These are phyloP conservation scores for Trichoderma koningii DNA, from an alignment of 2,329 filamentous ascomycete species.

Conservation along the genomic window DNA sequence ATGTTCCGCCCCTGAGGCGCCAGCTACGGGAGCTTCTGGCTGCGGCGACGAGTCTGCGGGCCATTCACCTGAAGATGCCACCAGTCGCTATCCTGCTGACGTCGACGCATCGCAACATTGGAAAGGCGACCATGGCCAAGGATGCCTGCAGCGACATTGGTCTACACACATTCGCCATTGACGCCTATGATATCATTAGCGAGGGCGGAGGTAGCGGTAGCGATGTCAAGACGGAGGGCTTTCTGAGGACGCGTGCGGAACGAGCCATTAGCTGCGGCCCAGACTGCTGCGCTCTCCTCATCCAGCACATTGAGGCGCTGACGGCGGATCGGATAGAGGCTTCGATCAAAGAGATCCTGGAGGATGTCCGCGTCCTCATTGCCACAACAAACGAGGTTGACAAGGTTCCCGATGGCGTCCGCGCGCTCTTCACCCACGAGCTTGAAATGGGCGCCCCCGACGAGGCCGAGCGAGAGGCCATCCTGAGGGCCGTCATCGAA, in stretches of 20 bases:
- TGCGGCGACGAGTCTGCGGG: slow-evolving; percentile 83
- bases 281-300: slow-evolving; percentile 78
- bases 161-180: slow-evolving; percentile 83
- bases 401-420: slow-evolving; percentile 86
- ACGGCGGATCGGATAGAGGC: slow-evolving; percentile 88
- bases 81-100: slow-evolving; percentile 85
- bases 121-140: slow-evolving; percentile 78
- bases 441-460: slow-evolving; percentile 91
- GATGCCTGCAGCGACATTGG: slow-evolving; percentile 86
- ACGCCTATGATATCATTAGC: slow-evolving; percentile 92
- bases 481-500: slow-evolving; percentile 76
- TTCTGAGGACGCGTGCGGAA: slow-evolving; percentile 83
- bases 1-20: slow-evolving; percentile 63
- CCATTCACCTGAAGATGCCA: slow-evolving; percentile 83
- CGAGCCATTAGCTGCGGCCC: slow-evolving; percentile 85
- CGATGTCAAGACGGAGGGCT: slow-evolving; percentile 92
- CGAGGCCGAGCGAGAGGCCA: slow-evolving; percentile 86
- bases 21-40: slow-evolving; percentile 82
- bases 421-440: slow-evolving; percentile 92
- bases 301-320: slow-evolving; percentile 87
- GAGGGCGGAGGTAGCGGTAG: slow-evolving; percentile 79
- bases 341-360: slow-evolving; percentile 79
- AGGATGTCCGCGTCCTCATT: slow-evolving; percentile 79
- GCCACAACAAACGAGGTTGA: slow-evolving; percentile 95
- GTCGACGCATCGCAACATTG: slow-evolving; percentile 90